Evolutionary conservation across 140 eudicot genomes (phyloP).

Genomic region (Anethum foeniculum): DNA sequence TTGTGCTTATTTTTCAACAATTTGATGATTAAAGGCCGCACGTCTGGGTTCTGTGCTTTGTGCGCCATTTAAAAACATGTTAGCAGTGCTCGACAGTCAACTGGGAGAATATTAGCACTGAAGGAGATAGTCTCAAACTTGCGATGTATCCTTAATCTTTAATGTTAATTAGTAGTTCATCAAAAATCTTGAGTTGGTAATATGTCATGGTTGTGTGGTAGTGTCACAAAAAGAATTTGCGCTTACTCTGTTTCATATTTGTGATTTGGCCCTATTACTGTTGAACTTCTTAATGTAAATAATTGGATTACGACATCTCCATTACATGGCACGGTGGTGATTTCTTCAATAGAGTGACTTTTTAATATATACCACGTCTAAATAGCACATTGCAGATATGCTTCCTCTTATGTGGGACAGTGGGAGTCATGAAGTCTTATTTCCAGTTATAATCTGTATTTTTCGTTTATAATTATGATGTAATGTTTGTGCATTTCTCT

Average conservation of each 20-base stretch:
- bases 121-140: constrained; percentile 87
- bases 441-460: background rate
- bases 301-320: background rate
- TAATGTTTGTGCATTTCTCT: background rate
- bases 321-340: background rate
- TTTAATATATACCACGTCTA: background rate
- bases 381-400: background rate
- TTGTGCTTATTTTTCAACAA: background rate
- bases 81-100: constrained; percentile 69
- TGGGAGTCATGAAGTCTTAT: background rate
- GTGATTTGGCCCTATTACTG: background rate
- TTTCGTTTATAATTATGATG: background rate
- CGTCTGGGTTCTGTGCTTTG: constrained; percentile 87
- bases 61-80: constrained; percentile 95
- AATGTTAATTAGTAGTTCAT: background rate
- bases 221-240: background rate
- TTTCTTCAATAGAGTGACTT: background rate
- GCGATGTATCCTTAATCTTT: constrained; percentile 64
- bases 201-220: background rate
- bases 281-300: background rate
- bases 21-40: constrained; percentile 45
- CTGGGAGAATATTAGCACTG: constrained; percentile 86
- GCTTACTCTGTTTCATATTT: background rate
- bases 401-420: background rate
- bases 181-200: background rate